Evolutionary conservation across 805 yeast genomes (phyloP).

Genomic region (Hanseniaspora jakobsenii): DNA sequence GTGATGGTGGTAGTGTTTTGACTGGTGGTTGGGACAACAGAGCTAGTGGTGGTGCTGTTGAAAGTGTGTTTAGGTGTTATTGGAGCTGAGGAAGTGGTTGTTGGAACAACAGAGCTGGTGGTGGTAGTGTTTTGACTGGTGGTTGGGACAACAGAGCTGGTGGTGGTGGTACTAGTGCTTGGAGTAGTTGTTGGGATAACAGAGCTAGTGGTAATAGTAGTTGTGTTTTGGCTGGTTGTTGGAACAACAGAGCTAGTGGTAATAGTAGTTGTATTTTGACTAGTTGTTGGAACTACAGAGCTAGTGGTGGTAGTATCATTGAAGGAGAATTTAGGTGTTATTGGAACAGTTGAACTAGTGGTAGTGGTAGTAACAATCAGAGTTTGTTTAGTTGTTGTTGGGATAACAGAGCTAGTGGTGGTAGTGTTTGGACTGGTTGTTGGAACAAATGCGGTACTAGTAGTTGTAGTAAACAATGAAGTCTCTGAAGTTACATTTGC

Average conservation of each 20-base stretch:
- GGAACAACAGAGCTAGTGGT: not conserved
- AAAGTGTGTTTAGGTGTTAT: not conserved
- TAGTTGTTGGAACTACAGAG: no score
- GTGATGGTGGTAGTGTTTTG: constrained; percentile 15
- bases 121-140: not conserved
- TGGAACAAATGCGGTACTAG: not conserved
- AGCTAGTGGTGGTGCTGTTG: constrained; percentile 4
- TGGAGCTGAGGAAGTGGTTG: constrained; percentile 16
- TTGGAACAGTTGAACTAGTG: not conserved
- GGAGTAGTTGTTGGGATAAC: not conserved
- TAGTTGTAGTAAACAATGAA: not conserved
- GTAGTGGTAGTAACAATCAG: no score
- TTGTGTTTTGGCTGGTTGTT: not conserved
- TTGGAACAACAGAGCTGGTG: not conserved
- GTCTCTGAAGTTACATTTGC: not conserved
- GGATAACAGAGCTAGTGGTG: no score
- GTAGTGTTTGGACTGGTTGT: not conserved
- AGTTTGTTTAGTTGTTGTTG: no score
- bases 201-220: not conserved
- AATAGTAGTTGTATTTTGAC: no score
- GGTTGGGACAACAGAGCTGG: not conserved
- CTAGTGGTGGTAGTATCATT: no score
- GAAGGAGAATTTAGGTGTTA: not conserved
- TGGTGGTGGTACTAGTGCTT: not conserved
- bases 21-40: constrained; percentile 10